Conservation (phyloP, 352 stramenopile genomes). For the Globisporangium abappressorium region DNA sequence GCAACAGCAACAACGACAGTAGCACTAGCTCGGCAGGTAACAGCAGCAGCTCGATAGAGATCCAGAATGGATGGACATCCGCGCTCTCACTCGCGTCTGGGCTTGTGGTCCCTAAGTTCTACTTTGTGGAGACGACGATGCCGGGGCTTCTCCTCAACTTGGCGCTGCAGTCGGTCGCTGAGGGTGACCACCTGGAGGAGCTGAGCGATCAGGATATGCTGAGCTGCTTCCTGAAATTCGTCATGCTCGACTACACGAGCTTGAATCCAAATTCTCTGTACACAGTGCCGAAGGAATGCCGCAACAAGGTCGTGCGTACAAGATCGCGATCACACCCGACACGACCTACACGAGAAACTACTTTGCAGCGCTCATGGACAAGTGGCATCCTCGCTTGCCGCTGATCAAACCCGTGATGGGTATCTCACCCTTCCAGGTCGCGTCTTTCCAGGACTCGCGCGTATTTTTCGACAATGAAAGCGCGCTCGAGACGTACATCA, state of each 20-base stretch:
- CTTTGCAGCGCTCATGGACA: constrained; percentile 36
- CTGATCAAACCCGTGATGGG: constrained; percentile 34
- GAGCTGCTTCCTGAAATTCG: constrained; percentile 45
- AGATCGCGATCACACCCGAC: constrained; percentile 69
- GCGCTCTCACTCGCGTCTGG: constrained; percentile 31
- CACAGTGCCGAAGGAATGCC: constrained; percentile 41
- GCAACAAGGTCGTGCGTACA: constrained; percentile 60
- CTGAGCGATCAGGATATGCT: constrained; percentile 35
- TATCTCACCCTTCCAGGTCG: constrained; percentile 43
- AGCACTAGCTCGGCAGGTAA: not conserved
- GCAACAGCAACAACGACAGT: constrained; percentile 12
- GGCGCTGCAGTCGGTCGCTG: constrained; percentile 40
- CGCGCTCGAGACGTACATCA: constrained; percentile 52
- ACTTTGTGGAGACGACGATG: constrained; percentile 69
- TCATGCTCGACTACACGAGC: constrained; percentile 52
- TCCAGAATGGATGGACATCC: constrained; percentile 19
- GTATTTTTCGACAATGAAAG: constrained; percentile 59
- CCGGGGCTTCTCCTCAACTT: constrained; percentile 53
- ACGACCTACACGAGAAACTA: constrained; percentile 67
- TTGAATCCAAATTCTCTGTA: constrained; percentile 31
- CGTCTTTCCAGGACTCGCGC: constrained; percentile 53
- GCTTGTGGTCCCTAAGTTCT: constrained; percentile 48
- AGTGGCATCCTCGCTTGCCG: constrained; percentile 59
- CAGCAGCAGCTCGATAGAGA: not conserved
- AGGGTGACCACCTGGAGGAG: constrained; percentile 44